Percentiles rank a stretch among this genome's conserved stretches.
phyloP scores from a whole-genome alignment of 257 asterid species.

The Gentiana straminea region DNA sequence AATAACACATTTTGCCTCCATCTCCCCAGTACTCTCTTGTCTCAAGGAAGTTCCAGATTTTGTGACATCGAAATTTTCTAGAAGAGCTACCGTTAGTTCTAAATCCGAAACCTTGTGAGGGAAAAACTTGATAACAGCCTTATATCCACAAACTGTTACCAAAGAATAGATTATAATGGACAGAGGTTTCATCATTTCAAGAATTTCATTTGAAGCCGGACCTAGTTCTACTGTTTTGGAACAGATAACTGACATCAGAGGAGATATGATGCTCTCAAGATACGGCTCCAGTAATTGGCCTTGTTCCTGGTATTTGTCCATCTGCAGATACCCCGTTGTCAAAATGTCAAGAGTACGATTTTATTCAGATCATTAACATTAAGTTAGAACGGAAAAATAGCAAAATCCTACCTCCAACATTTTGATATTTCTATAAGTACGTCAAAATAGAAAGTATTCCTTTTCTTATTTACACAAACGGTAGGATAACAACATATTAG shows the following conservation, averaged over 20 bases:
- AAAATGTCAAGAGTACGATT: background rate
- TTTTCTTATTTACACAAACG: too few species aligned
- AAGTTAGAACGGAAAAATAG: too few species aligned
- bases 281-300: slow-evolving; percentile 94
- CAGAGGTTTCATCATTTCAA: slow-evolving; percentile 65
- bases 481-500: too few species aligned
- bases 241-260: slow-evolving; percentile 77
- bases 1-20: slow-evolving; percentile 81
- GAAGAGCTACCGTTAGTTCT: slow-evolving; percentile 83
- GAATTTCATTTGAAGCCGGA: slow-evolving; percentile 43
- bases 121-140: slow-evolving; percentile 88
- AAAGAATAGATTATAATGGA: slow-evolving; percentile 73
- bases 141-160: slow-evolving; percentile 93
- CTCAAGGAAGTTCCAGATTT: slow-evolving; percentile 58
- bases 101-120: slow-evolving; percentile 96
- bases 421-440: too few species aligned
- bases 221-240: slow-evolving; percentile 63
- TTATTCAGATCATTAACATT: too few species aligned
- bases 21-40: slow-evolving; percentile 98
- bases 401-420: too few species aligned
- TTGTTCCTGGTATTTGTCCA: slow-evolving; percentile 98
- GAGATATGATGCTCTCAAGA: slow-evolving; percentile 75
- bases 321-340: slow-evolving; percentile 29
- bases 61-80: slow-evolving; percentile 64
- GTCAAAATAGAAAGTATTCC: too few species aligned